Evolutionary conservation across 345 rosid species (phyloP).

Genomic region (Lenwebbia sp.): DNA sequence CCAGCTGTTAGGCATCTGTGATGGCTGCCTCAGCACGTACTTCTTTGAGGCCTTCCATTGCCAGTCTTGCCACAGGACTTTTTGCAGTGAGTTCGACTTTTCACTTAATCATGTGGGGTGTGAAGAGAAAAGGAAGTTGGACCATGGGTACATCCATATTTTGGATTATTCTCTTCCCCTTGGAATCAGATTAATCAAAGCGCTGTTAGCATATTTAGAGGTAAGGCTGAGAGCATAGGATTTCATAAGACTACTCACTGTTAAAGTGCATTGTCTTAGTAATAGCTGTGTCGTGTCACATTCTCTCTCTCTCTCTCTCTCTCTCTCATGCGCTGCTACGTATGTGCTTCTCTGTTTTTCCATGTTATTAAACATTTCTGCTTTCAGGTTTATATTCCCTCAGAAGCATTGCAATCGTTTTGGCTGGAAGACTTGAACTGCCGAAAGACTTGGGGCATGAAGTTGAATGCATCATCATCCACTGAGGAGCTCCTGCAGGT

Average conservation of each 20-base stretch:
- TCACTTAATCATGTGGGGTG: constrained; percentile 30
- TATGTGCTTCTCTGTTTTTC: not conserved
- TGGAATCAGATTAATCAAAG: constrained; percentile 68
- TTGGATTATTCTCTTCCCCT: constrained; percentile 48
- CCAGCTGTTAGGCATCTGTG: constrained; percentile 57
- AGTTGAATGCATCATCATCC: constrained; percentile 48
- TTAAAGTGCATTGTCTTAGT: not conserved
- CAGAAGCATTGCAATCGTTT: constrained; percentile 65
- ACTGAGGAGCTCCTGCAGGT: constrained; percentile 76
- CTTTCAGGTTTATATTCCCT: constrained; percentile 56
- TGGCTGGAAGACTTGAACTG: constrained; percentile 44
- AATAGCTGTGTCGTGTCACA: too few relatives aligned
- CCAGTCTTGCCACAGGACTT: constrained; percentile 54
- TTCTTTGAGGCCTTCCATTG: constrained; percentile 49
- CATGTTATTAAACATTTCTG: not conserved
- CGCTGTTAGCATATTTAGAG: constrained; percentile 58
- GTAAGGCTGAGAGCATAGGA: constrained; percentile 14
- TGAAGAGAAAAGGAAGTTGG: constrained; percentile 30
- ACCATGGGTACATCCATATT: constrained; percentile 8
- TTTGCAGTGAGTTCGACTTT: constrained; percentile 14
- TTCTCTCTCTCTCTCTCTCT: not conserved
- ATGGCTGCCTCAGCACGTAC: constrained; percentile 43
- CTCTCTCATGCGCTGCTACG: not conserved
- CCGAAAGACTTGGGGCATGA: constrained; percentile 50
- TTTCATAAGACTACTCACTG: not conserved